These are phyloP conservation scores for Wolfiporia cocos DNA, from an alignment of 1,284 basidiomycete species.

Conservation along the genomic window DNA sequence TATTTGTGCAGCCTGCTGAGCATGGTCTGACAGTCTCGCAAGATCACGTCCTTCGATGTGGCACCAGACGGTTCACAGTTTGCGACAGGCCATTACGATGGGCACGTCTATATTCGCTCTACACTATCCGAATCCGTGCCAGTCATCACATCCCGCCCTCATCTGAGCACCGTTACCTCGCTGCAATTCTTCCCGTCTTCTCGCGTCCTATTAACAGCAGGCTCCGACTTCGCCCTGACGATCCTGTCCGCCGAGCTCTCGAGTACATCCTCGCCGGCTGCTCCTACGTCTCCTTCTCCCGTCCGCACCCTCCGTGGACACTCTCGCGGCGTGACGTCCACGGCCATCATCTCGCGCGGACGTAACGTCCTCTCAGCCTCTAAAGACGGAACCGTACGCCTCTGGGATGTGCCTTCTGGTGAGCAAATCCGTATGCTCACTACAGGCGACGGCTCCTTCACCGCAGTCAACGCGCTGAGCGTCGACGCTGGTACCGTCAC, in stretches of 20 bases:
- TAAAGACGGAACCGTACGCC: slow-evolving; percentile 62
- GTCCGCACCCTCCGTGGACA: slow-evolving; percentile 67
- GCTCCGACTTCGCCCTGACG: slow-evolving; percentile 55
- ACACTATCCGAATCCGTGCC: slow-evolving; percentile 10
- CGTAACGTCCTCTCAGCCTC: slow-evolving; percentile 57
- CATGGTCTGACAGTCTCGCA: slow-evolving; percentile 13
- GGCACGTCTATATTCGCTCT: slow-evolving; percentile 39
- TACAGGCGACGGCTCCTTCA: slow-evolving; percentile 26
- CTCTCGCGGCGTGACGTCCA: slow-evolving; percentile 52
- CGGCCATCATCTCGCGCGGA: slow-evolving; percentile 58
- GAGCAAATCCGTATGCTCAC: slow-evolving; percentile 39
- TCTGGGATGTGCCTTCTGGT: slow-evolving; percentile 70
- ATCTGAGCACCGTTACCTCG: slow-evolving; percentile 49
- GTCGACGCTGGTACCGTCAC: slow-evolving; percentile 28
- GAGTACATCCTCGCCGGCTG: slow-evolving; percentile 15
- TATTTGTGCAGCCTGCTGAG: no score
- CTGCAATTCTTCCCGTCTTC: slow-evolving; percentile 62
- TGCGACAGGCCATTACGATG: slow-evolving; percentile 55
- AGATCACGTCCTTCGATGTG: slow-evolving; percentile 59
- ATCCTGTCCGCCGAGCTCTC: slow-evolving; percentile 51
- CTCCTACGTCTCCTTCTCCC: slow-evolving; percentile 28
- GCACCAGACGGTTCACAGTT: slow-evolving; percentile 51
- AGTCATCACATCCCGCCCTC: slow-evolving; percentile 37
- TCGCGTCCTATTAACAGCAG: slow-evolving; percentile 53
- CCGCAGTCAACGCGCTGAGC: slow-evolving; percentile 40